Base-by-base conservation (phyloP, 306 rosid species). In the Echinosophora koreensis region DNA sequence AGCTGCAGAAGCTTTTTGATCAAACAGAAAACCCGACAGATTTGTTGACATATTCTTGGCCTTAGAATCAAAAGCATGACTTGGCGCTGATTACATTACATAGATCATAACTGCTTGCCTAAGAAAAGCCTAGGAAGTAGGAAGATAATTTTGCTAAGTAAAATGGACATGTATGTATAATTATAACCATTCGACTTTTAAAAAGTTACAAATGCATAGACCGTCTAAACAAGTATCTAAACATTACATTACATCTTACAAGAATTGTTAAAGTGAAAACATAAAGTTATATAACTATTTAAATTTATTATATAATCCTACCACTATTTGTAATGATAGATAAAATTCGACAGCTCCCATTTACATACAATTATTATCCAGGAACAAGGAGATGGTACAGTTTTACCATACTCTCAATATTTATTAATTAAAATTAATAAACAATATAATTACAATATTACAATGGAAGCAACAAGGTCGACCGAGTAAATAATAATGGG, bases 401-500 rank as follows among this genome's bases (percentile, higher is more conserved):
- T 6, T 74, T 38, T 60, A 39, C 8, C 67, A 74, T 18, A 60
- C 85, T 59, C 15, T 54, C 44, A 30, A 69, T 18, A 49, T 66
- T 39, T 46, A n/a, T 63, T 5, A 62, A 52, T 47, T 69, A 14
- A 82, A 71, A 41, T 4, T 65, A 49, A 55, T 38, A 56, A 64
- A 35, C 50, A 77, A 63, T 46, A 55, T 64, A 77, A 15, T 77
- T 71, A 77, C 86, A 83, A 73, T 18, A 66, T 78, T 59, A 68
- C 69, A 73, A 17, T 4, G 38, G 81, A 76, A 15, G 79, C 74
- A 78, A 74, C 72, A 71, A 38, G 77, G 46, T 70, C 17, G 70
- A 69, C 60, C 66, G 32, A 69, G 39, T 52, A 44, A 32, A 56
- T 44, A 62, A 54, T 54, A 62, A 70, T 56, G 16, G 9, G 57